These are phyloP conservation scores for Microcyclospora tardicrescens DNA, from an alignment of 2,329 filamentous ascomycete species.

Conservation along the genomic window DNA sequence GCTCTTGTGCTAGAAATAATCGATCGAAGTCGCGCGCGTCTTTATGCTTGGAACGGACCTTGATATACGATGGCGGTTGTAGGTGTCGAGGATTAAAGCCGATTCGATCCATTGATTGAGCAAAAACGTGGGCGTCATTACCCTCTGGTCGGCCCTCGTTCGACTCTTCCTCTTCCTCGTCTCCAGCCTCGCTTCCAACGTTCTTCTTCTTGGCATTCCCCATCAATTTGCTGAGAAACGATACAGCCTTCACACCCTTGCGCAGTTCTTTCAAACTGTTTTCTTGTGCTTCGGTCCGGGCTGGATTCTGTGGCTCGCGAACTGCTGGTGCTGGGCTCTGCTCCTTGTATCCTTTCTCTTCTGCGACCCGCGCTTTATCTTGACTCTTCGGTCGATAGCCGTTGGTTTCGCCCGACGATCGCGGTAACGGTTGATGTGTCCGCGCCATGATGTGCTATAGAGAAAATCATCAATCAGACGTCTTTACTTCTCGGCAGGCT, in stretches of 20 bases:
- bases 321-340: slow-evolving; percentile 4
- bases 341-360: slow-evolving; percentile 1
- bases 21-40: slow-evolving; percentile 70
- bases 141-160: slow-evolving; percentile 64
- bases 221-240: slow-evolving; percentile 81
- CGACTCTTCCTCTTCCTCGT: slow-evolving; percentile 44
- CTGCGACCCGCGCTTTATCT: slow-evolving; percentile 7
- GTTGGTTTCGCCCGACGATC: too few species aligned
- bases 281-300: slow-evolving; percentile 1
- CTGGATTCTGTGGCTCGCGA: background rate
- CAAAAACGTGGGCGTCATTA: slow-evolving; percentile 71
- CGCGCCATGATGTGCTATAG: background rate
- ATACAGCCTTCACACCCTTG: slow-evolving; percentile 63
- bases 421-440: slow-evolving; percentile 1
- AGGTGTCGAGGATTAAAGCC: slow-evolving; percentile 80
- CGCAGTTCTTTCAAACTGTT: slow-evolving; percentile 44
- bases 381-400: too few species aligned
- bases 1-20: slow-evolving; percentile 82
- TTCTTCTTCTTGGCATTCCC: slow-evolving; percentile 59
- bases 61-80: slow-evolving; percentile 82
- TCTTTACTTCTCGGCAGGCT: too few species aligned
- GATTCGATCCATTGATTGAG: slow-evolving; percentile 54
- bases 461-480: slow-evolving; percentile 1
- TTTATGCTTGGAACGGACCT: slow-evolving; percentile 69
- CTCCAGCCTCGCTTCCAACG: slow-evolving; percentile 13